These are phyloP conservation scores for Entomortierella chlamydospora DNA, from an alignment of 192 early-diverging fungal genomes.

Conservation along the genomic window DNA sequence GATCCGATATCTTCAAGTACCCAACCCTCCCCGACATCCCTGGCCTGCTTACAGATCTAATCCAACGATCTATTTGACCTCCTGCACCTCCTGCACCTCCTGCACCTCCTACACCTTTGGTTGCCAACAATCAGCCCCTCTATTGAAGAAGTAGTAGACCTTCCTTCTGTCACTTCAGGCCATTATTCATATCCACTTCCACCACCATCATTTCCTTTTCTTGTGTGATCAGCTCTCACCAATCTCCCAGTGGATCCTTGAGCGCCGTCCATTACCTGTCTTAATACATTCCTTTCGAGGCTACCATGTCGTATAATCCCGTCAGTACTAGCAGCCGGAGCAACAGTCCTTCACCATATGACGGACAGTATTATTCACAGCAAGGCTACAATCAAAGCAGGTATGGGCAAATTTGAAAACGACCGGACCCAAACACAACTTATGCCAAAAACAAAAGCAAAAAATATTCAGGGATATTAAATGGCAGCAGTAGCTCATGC, in stretches of 20 bases:
- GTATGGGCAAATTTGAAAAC: not conserved
- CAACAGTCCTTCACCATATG: slow-evolving; percentile 30
- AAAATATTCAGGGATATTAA: not conserved
- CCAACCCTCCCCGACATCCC: not conserved
- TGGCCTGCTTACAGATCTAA: not conserved
- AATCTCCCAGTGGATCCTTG: too few species aligned
- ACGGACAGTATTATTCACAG: not conserved
- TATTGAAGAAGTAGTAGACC: slow-evolving; percentile 5
- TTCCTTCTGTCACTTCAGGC: slow-evolving; percentile 1
- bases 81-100: not conserved
- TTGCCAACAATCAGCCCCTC: not conserved
- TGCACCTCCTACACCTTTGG: not conserved
- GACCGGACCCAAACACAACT: not conserved
- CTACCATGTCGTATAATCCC: slow-evolving; percentile 28
- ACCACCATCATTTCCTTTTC: not conserved
- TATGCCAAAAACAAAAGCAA: not conserved
- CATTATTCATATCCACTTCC: not conserved
- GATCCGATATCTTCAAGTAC: not conserved
- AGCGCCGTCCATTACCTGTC: not conserved
- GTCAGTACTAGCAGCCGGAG: slow-evolving; percentile 32
- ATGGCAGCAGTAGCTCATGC: not conserved
- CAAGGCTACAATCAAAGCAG: slow-evolving; percentile 19
- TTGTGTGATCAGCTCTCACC: too few species aligned
- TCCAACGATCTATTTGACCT: too few species aligned
- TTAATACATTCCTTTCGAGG: not conserved